Evolutionary conservation across 139 green algal species (phyloP).

Genomic region (Auxenochlorella protothecoides): DNA sequence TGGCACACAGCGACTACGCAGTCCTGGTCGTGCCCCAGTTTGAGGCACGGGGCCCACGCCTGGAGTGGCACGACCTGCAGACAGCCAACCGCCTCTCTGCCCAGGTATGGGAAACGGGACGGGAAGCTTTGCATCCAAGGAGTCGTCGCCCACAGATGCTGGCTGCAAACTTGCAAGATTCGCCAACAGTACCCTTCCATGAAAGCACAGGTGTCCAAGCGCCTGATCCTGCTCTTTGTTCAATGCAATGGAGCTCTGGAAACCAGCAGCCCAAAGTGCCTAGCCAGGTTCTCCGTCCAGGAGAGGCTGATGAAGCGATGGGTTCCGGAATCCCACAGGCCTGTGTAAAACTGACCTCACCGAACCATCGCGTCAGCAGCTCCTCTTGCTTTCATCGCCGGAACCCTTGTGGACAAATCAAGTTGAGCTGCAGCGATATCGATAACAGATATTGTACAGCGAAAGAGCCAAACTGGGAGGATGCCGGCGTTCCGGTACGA

Average conservation of each 20-base stretch:
- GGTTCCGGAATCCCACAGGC: constrained; percentile 21
- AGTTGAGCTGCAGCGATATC: too few relatives aligned
- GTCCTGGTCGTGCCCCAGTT: constrained; percentile 26
- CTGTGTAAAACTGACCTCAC: not conserved
- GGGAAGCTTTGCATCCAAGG: constrained; percentile 1
- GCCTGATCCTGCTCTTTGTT: constrained; percentile 35
- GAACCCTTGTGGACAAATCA: too few relatives aligned
- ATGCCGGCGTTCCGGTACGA: too few relatives aligned
- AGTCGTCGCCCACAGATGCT: not conserved
- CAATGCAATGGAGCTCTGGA: constrained; percentile 8
- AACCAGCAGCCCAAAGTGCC: constrained; percentile 9
- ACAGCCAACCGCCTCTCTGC: constrained; percentile 32
- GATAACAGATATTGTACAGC: too few relatives aligned
- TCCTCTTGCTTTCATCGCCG: too few relatives aligned
- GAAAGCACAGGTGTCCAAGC: constrained; percentile 28
- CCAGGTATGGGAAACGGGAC: constrained; percentile 10
- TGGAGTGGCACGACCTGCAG: constrained; percentile 36
- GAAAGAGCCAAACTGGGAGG: too few relatives aligned
- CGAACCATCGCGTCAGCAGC: too few relatives aligned
- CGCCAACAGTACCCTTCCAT: too few relatives aligned
- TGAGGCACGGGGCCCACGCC: not conserved
- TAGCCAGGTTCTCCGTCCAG: constrained; percentile 9
- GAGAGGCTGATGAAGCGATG: constrained; percentile 24
- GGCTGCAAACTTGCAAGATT: not conserved
- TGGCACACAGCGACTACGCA: constrained; percentile 31